Conservation (phyloP, 352 stramenopile species). For the Pythium plurisporium region DNA sequence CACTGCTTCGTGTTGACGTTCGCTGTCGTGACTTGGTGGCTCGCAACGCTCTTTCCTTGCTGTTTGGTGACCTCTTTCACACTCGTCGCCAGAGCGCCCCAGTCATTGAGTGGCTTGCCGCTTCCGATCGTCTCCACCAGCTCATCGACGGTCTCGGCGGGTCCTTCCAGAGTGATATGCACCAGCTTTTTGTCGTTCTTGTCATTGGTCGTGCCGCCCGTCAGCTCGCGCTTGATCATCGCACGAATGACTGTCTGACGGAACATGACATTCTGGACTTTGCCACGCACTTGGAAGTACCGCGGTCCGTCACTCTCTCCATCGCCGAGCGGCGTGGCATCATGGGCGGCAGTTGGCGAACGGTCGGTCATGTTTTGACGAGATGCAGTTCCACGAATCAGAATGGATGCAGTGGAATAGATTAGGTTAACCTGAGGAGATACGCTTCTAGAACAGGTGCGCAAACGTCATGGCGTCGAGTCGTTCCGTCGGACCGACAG, state of each 20-base stretch:
- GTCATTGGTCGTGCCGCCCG: constrained; percentile 67
- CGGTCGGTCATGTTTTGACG: not conserved
- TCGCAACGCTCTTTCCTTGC: constrained; percentile 30
- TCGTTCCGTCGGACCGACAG: constrained; percentile 14
- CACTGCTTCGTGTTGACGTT: constrained; percentile 61
- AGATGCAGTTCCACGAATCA: not conserved
- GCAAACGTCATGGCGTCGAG: not conserved
- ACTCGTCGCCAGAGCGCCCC: constrained; percentile 41
- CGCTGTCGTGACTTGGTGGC: constrained; percentile 65
- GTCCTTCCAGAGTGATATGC: constrained; percentile 50
- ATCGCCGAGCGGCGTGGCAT: not conserved
- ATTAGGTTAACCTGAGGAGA: not conserved
- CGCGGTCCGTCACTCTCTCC: constrained; percentile 4
- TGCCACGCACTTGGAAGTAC: constrained; percentile 61
- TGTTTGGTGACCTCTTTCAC: constrained; percentile 43
- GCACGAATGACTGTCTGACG: constrained; percentile 73
- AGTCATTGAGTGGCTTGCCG: constrained; percentile 58
- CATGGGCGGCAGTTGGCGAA: not conserved
- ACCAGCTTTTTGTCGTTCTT: constrained; percentile 49
- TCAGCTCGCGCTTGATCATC: constrained; percentile 60
- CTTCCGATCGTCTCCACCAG: constrained; percentile 44
- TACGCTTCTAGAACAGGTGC: not conserved
- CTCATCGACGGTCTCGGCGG: constrained; percentile 34
- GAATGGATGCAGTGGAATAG: not conserved
- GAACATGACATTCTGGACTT: constrained; percentile 83